Conservation (phyloP, 2,329 filamentous ascomycete genomes). For the Cladophialophora bantiana region DNA sequence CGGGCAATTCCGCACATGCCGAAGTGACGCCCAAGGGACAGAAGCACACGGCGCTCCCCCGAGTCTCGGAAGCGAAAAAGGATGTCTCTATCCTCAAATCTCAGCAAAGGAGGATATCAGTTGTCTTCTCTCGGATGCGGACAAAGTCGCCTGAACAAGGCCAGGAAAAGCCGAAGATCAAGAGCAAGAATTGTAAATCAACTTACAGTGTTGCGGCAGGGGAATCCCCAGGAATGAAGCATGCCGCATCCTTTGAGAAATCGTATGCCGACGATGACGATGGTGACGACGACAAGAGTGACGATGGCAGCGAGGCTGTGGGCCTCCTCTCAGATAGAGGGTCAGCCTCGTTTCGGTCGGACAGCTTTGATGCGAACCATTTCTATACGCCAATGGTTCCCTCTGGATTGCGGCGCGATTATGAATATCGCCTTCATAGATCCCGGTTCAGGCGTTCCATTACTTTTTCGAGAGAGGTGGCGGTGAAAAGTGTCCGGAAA, state of each 20-base stretch:
- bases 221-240: background rate
- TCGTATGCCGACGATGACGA: conserved; percentile 10
- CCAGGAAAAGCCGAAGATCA: conserved; percentile 5
- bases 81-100: background rate
- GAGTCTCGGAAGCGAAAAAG: background rate
- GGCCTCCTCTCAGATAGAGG: conserved; percentile 12
- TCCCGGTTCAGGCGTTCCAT: conserved; percentile 13
- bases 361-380: conserved; percentile 6
- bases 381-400: conserved; percentile 15
- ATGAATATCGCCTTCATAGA: conserved; percentile 12
- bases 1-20: background rate
- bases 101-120: background rate
- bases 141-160: conserved; percentile 5
- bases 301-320: conserved; percentile 15
- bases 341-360: background rate
- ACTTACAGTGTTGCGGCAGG: background rate
- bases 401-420: background rate
- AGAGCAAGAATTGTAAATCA: background rate
- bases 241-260: background rate
- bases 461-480: background rate
- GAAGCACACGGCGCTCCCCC: background rate
- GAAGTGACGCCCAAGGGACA: background rate
- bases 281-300: background rate
- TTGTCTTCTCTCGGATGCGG: conserved; percentile 6
- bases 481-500: background rate